Base-by-base conservation (phyloP, 1,284 basidiomycete species). In the Heterobasidion annosum region DNA sequence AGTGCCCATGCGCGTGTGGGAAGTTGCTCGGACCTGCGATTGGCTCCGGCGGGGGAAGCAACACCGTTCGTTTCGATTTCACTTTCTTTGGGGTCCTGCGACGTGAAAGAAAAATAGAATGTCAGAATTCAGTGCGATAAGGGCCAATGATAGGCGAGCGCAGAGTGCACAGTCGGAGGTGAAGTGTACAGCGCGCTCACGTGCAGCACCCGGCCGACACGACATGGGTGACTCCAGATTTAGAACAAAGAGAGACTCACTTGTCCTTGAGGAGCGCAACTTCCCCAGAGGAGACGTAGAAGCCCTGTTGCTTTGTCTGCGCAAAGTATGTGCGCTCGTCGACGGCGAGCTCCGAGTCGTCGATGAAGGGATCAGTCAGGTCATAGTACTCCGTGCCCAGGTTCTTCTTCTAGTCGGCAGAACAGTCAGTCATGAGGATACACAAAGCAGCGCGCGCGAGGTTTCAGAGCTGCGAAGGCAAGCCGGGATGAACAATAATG, bases 281-380 rank as follows among this genome's bases (percentile, higher is more conserved):
- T 58, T 90, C 83, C 0, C 93, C 93, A 32, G 80, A 80, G 12
- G 88, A 90, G 18, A 98, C 93, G 64, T 95, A 97, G 73, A 95
- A 98, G 0, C 95, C 95, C 62, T 92, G 86, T 63, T 95, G 90
- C 69, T 91, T 93, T 1, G 94, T 95, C 69, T 93, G 87, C n/a
- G 89, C 91, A 64, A 93, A 91, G 70, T 84, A 91, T 1, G 89
- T 93, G 1, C 93, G 86, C 65, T 95, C 87, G 70, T 98, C 94
- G 45, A 95, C 75, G 18, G 83, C 84, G 54, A 97, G 78, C 67
- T 99, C 95, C 0, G 93, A 93, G 70, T 99, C 96, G 74, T 99
- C 96, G 64, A 99, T 98, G 72, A 98, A 98, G 0, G 92, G 90
- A 70, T 99, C 96, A 1, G 79, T 76, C 16, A 87, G 76, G 70